phyloP scores from a whole-genome alignment of 2,329 filamentous ascomycete genomes.

The Malbranchea zuffiana region DNA sequence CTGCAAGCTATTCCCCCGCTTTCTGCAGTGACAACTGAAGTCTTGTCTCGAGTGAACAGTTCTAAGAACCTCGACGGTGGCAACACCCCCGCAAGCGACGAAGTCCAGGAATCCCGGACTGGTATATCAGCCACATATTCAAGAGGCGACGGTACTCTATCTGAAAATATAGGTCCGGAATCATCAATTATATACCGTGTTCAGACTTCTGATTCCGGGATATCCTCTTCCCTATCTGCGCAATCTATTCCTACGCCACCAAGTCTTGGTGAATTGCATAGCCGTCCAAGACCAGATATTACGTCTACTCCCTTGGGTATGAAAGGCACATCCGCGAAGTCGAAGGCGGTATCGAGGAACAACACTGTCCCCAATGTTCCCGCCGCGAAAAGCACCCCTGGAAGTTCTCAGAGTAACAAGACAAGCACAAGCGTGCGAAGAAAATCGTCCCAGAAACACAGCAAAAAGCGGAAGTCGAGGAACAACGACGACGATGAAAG shows the following conservation, averaged over 20 bases:
- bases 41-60: too few species aligned
- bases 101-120: not conserved
- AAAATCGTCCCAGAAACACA: conserved; percentile 8
- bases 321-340: conserved; percentile 1
- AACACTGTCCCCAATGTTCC: conserved; percentile 8
- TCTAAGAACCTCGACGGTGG: too few species aligned
- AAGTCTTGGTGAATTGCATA: not conserved
- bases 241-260: conserved; percentile 1
- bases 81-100: too few species aligned
- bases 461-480: conserved; percentile 13
- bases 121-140: not conserved
- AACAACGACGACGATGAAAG: conserved; percentile 22
- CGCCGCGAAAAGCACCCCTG: not conserved
- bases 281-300: not conserved
- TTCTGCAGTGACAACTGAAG: too few species aligned
- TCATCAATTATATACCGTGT: not conserved
- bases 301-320: not conserved
- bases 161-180: not conserved
- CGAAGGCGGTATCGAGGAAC: not conserved
- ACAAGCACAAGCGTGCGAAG: conserved; percentile 1
- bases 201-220: conserved; percentile 7
- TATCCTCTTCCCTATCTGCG: conserved; percentile 9
- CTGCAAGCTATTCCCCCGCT: too few species aligned
- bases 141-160: not conserved
- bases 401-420: not conserved